A percentile compares a stretch with the other conserved stretches of the same genome.
Conservation (phyloP, 129 eudicot species). For the sunflower (Helianthus annuus) region DNA sequence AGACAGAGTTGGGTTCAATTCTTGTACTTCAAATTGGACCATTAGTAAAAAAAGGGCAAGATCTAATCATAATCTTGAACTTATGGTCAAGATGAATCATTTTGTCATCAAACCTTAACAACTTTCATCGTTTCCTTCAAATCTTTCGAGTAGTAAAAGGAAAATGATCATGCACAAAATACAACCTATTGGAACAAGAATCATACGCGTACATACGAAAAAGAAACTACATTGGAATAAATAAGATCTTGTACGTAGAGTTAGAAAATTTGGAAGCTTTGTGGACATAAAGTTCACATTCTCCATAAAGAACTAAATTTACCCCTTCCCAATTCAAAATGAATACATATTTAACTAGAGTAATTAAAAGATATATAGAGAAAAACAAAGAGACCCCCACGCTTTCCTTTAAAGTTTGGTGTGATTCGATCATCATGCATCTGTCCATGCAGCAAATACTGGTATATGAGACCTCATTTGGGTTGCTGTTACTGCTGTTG, state of each 20-base stretch:
- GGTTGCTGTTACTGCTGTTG: constrained; percentile 32
- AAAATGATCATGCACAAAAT: constrained; percentile 8
- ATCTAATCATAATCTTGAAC: constrained; percentile 21
- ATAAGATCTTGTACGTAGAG: constrained; percentile 12
- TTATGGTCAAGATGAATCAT: constrained; percentile 28
- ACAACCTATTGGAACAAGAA: constrained; percentile 5
- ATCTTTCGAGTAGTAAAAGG: constrained; percentile 16
- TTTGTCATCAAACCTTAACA: constrained; percentile 29
- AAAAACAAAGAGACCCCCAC: constrained; percentile 20
- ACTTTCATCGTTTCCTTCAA: constrained; percentile 27
- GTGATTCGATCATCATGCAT: constrained; percentile 40
- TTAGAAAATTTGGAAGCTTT: constrained; percentile 38
- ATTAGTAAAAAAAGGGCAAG: constrained; percentile 30
- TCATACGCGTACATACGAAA: background rate
- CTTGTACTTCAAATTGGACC: constrained; percentile 38
- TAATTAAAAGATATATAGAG: constrained; percentile 6
- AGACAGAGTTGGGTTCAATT: constrained; percentile 40
- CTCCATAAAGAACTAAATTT: constrained; percentile 38
- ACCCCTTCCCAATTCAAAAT: constrained; percentile 41
- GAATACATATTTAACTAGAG: constrained; percentile 34
- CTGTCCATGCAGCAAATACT: constrained; percentile 88
- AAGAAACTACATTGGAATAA: constrained; percentile 10
- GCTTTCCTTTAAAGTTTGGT: background rate
- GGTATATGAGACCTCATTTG: constrained; percentile 79
- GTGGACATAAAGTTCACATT: constrained; percentile 28